Evolutionary conservation across 2,329 filamentous ascomycete species (phyloP), one percentile per base, ranked within the genome.

Genomic region (Chalaropsis thielavioides): DNA sequence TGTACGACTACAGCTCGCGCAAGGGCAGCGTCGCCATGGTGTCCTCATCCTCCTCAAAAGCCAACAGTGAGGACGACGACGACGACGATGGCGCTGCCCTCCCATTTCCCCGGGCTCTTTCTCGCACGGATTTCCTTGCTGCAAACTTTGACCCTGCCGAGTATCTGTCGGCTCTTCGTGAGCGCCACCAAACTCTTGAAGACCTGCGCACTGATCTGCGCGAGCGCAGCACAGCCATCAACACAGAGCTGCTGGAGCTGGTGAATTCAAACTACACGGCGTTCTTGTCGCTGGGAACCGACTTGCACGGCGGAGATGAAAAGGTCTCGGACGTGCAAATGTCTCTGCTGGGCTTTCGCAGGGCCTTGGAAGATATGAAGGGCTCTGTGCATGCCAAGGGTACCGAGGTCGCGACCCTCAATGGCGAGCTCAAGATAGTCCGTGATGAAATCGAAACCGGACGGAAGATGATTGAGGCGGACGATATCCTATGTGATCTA

Each of bases 191-290:
- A 74, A 96, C 92, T 0, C 88, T 99, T 60, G 92, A 96, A 73
- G 94, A 99, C 74, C 80, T 99, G 40, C 89, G 92, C 43, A 78
- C 86, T 4, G 95, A 99, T 72, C 80, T 99, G 17, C 86, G 92
- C 56, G 84, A 91, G 66, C 82, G 95, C 63, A 89, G 86, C 69
- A 83, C 89, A 70, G 81, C 87, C 22, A 86, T 99, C 68, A 89
- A 86, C 71, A 84, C 87, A 68, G 94, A 99, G 76, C 81, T 99
- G 2, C 80, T 99, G 19, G 92, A 96, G 76, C 83, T 99, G 7
- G 94, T 99, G 69, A 99, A 99, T 72, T 83, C 87, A 62, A 95
- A 99, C 75, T 97, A 99, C 73, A 87, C 90, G 60, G 88, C 92
- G 66, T 99, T 99, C 70, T 76, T 99, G 3, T 86, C 86, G 0